Base-by-base conservation (phyloP, 1,139 yeast genomes). In the Schizosaccharomyces versatilis region DNA sequence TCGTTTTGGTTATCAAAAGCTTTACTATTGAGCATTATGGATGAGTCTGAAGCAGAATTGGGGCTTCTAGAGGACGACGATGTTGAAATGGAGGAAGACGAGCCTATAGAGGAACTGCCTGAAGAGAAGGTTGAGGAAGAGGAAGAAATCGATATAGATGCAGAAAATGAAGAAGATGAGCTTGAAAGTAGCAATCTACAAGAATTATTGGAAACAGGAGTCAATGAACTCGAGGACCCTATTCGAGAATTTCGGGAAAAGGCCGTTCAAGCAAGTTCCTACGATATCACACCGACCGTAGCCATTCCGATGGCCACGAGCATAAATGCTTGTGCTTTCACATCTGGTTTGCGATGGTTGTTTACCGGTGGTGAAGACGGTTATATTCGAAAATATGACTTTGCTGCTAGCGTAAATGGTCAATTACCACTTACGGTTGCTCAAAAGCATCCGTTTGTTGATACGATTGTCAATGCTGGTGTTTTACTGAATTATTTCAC, bases 361-460 rank as follows among this genome's bases (percentile, higher is more conserved):
- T 79, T 88, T 62, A 81, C 95, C 1, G 99, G 99, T 19, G 98
- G 98, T 6, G 93, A 84, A 61, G 99, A 90, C 66, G 99, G 99
- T 10, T 84, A 80, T 62, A 83, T 90, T 48, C 71, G 98, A 54
- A 84, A 84, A 64, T 90, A 81, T 67, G 95, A 93, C 66, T 82
- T 90, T 60, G 75, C 80, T 52, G 81, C 81, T 42, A 82, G 95
- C 0, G 76, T 90, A 36, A 88, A 84, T 62, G 97, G 97, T n/a
- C 84, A 83, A 63, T 71, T 83, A 6, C 93, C 94, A 2, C 70
- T 90, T 56, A 90, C 98, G 0, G 84, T 86, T 62, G 88, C 95
- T 1, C 98, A 90, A 66, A 78, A 78, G 62, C 98, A 90, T 66
- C 84, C 85, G 54, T 71, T 85, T 57, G 86, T 85, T 15, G 99